Evolutionary conservation across 139 green algal species (phyloP).

Genomic region (Picochlorum sp.): DNA sequence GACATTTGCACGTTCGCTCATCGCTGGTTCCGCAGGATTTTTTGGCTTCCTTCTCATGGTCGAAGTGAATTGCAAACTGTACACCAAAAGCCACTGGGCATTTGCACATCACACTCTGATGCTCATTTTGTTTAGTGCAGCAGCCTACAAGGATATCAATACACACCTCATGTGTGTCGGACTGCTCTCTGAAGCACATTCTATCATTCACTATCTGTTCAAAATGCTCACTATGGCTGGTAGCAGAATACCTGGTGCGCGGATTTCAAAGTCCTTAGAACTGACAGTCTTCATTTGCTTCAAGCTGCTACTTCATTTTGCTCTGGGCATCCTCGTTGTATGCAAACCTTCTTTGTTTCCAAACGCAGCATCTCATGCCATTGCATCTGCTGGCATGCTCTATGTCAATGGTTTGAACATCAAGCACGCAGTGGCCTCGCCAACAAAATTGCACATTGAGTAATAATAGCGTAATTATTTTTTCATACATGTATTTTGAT

Average conservation of each 20-base stretch:
- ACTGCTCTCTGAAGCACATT: constrained; percentile 29
- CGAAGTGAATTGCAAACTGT: constrained; percentile 39
- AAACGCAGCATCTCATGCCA: background rate
- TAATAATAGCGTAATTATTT: too few species aligned
- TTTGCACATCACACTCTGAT: constrained; percentile 61
- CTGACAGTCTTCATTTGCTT: background rate
- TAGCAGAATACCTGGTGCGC: background rate
- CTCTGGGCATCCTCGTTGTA: background rate
- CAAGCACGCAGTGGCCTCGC: background rate
- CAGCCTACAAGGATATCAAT: constrained; percentile 43
- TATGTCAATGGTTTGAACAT: background rate
- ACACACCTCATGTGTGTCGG: constrained; percentile 27
- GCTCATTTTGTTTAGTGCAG: constrained; percentile 51
- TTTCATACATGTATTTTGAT: too few species aligned
- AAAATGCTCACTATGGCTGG: background rate
- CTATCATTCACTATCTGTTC: background rate
- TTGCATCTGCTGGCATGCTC: background rate
- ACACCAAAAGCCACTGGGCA: constrained; percentile 14
- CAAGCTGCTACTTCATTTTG: background rate
- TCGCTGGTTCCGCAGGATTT: constrained; percentile 49
- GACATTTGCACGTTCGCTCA: constrained; percentile 21
- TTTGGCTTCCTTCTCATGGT: constrained; percentile 65
- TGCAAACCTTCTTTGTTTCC: background rate
- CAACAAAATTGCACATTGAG: constrained; percentile 48
- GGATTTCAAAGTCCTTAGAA: background rate